phyloP scores from a whole-genome alignment of 345 rosid species.

The Ailanthus altissimus region DNA sequence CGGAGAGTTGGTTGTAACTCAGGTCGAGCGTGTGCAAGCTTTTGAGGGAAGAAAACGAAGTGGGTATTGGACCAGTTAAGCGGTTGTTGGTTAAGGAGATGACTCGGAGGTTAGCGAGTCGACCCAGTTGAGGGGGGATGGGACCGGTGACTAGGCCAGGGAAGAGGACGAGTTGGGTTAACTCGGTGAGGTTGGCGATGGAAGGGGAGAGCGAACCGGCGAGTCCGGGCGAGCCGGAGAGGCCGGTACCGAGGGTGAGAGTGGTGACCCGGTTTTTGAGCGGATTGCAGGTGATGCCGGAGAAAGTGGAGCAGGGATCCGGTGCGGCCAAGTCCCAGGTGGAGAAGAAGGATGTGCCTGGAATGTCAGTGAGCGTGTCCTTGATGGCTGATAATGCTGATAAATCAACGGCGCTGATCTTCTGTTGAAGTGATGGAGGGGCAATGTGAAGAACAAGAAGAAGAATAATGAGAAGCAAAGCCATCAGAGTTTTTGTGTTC shows the following conservation, averaged over 20 bases:
- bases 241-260: conserved; percentile 57
- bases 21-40: conserved; percentile 78
- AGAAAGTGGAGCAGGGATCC: conserved; percentile 67
- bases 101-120: conserved; percentile 58
- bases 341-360: conserved; percentile 56
- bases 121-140: conserved; percentile 62
- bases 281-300: conserved; percentile 57
- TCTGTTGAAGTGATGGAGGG: conserved; percentile 15
- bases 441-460: conserved; percentile 10
- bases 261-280: conserved; percentile 38
- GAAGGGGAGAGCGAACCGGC: conserved; percentile 76
- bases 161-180: conserved; percentile 74
- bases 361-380: conserved; percentile 63
- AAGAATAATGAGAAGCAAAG: conserved; percentile 9
- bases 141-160: conserved; percentile 85
- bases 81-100: conserved; percentile 76
- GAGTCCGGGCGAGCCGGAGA: conserved; percentile 52
- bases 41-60: conserved; percentile 48
- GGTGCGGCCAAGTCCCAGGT: conserved; percentile 58
- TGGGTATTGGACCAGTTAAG: conserved; percentile 70
- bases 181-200: conserved; percentile 52
- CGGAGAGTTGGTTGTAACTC: conserved; percentile 68
- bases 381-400: conserved; percentile 50
- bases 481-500: conserved; percentile 5
- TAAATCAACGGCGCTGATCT: conserved; percentile 35